Conservation (phyloP, 1,284 basidiomycete genomes). For the Austropuccinia psidii region DNA sequence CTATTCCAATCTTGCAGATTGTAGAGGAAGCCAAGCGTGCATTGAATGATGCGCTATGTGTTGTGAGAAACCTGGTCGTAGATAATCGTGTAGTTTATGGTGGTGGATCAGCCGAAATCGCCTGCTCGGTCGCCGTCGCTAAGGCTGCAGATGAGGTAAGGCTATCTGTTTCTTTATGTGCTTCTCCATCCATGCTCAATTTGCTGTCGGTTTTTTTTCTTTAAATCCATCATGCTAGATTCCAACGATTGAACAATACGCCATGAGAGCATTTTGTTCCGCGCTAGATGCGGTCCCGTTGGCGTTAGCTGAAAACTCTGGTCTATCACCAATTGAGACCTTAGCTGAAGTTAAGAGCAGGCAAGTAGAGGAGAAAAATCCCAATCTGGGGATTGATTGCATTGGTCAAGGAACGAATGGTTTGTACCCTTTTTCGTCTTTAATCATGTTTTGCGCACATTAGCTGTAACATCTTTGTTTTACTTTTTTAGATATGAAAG, state of each 20-base stretch:
- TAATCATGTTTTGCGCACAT: too few relatives aligned
- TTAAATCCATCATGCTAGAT: constrained; percentile 61
- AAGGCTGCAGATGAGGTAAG: constrained; percentile 84
- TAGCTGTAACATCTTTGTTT: constrained; percentile 7
- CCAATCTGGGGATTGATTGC: constrained; percentile 88
- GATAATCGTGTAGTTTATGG: constrained; percentile 98
- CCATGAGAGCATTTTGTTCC: constrained; percentile 94
- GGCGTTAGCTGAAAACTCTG: constrained; percentile 94
- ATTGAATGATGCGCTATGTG: constrained; percentile 93
- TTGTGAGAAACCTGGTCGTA: constrained; percentile 85
- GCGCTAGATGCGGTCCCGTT: constrained; percentile 88
- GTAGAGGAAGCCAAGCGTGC: constrained; percentile 98
- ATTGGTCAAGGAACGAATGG: constrained; percentile 74
- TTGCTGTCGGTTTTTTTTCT: background rate
- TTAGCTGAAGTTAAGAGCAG: constrained; percentile 87
- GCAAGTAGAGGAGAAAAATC: constrained; percentile 79
- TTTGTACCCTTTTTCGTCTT: constrained; percentile 48
- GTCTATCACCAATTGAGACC: constrained; percentile 90
- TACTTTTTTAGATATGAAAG: constrained; percentile 73
- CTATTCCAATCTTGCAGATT: constrained; percentile 57
- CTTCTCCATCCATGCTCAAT: background rate
- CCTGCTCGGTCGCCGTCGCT: constrained; percentile 81
- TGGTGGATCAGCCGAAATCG: constrained; percentile 95
- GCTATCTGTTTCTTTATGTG: constrained; percentile 12
- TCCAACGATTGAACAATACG: constrained; percentile 95